A percentile compares a stretch with the other conserved stretches of the same genome.
Evolutionary conservation across 1,284 basidiomycete genomes (phyloP).

Genomic region (Sporisorium exsertum): DNA sequence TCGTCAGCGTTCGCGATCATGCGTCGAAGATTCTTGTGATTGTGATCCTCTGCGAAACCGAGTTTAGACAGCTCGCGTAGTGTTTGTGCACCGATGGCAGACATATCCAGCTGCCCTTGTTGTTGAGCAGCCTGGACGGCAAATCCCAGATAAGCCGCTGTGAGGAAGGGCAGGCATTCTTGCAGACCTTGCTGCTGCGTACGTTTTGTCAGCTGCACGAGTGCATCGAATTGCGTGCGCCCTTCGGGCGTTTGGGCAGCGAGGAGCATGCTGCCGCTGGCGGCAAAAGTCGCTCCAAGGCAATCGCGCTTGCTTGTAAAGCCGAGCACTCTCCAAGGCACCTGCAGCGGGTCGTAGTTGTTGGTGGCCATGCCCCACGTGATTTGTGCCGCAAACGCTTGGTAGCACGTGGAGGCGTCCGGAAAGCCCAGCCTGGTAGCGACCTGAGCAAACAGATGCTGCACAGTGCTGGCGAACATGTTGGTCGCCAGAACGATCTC

Average conservation of each 20-base stretch:
- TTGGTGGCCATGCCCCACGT: constrained; percentile 62
- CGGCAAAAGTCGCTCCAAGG: constrained; percentile 29
- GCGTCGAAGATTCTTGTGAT: constrained; percentile 8
- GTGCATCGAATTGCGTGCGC: constrained; percentile 74
- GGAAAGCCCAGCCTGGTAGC: constrained; percentile 79
- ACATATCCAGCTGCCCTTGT: constrained; percentile 6
- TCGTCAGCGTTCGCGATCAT: constrained; percentile 34
- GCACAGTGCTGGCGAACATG: constrained; percentile 76
- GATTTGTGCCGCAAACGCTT: constrained; percentile 82
- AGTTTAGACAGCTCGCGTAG: constrained; percentile 22
- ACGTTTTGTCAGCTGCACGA: constrained; percentile 77
- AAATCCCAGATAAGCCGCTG: constrained; percentile 76
- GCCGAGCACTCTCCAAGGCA: constrained; percentile 80
- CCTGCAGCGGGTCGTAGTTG: constrained; percentile 74
- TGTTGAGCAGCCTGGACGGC: constrained; percentile 70
- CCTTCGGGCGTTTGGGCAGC: constrained; percentile 67
- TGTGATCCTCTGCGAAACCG: constrained; percentile 14
- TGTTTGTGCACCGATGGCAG: constrained; percentile 7
- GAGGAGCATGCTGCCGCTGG: constrained; percentile 51
- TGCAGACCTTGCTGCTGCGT: constrained; percentile 74
- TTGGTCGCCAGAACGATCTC: constrained; percentile 72
- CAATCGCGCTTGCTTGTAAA: constrained; percentile 73
- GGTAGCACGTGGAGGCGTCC: constrained; percentile 78
- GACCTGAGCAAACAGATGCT: constrained; percentile 76
- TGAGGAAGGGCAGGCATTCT: constrained; percentile 79